phyloP scores from a whole-genome alignment of 495 filamentous ascomycete species.

The Beverwykella pulmonaria region DNA sequence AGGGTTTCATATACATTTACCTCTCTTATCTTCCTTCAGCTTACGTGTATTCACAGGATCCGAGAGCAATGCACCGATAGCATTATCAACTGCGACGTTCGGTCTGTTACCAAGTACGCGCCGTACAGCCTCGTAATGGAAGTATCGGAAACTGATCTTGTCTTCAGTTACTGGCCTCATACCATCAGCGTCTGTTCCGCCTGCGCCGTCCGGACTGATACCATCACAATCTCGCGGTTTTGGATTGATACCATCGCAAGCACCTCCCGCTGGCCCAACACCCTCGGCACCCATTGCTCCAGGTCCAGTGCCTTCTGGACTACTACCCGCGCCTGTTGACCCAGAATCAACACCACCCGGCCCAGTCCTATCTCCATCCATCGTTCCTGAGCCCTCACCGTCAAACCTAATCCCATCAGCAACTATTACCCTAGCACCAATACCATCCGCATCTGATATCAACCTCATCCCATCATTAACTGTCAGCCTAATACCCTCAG shows the following conservation, averaged over 20 bases:
- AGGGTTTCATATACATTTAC: neutral
- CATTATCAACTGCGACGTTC: neutral
- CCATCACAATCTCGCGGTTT: slow-evolving; percentile 11
- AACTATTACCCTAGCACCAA: neutral
- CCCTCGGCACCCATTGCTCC: neutral
- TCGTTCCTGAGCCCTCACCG: neutral
- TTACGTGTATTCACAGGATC: slow-evolving; percentile 11
- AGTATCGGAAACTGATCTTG: neutral
- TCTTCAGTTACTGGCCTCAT: slow-evolving; percentile 9
- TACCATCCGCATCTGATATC: neutral
- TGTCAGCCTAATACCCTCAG: neutral
- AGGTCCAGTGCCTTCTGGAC: neutral
- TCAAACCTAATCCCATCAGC: neutral
- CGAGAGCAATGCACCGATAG: slow-evolving; percentile 15
- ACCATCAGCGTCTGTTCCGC: slow-evolving; percentile 9
- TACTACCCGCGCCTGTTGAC: neutral
- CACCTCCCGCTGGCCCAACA: slow-evolving; percentile 5
- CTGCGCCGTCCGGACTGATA: slow-evolving; percentile 11
- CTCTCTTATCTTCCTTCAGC: neutral
- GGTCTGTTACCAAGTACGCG: neutral
- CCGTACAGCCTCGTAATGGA: neutral
- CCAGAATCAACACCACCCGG: neutral
- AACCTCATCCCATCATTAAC: neutral
- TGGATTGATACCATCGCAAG: slow-evolving; percentile 14
- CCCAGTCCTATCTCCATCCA: neutral